A percentile compares a stretch with the other conserved stretches of the same genome.
Conservation (phyloP, 805 yeast genomes). For the Kodamaea neixiangensis region DNA sequence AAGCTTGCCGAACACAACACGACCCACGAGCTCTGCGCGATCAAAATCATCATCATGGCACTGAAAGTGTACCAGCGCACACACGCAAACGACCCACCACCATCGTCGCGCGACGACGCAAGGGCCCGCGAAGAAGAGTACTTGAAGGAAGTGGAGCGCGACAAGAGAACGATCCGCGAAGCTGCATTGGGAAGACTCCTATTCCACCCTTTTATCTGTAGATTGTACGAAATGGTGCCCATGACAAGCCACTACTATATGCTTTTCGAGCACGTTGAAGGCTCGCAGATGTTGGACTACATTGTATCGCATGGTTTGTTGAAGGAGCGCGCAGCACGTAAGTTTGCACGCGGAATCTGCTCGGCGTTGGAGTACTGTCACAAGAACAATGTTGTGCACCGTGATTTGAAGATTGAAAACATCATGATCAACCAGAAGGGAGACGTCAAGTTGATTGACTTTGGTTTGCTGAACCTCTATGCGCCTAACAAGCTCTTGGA, state of each 20-base stretch:
- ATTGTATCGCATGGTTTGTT: slow-evolving; percentile 94
- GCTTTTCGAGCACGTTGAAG: slow-evolving; percentile 95
- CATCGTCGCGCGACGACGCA: slow-evolving; percentile 57
- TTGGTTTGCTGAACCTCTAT: slow-evolving; percentile 89
- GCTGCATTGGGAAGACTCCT: slow-evolving; percentile 90
- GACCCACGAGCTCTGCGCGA: slow-evolving; percentile 84
- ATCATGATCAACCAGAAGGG: slow-evolving; percentile 93
- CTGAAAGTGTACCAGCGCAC: slow-evolving; percentile 73
- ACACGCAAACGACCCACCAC: slow-evolving; percentile 68
- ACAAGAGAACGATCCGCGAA: slow-evolving; percentile 89
- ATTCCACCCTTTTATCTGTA: slow-evolving; percentile 89
- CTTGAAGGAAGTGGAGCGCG: slow-evolving; percentile 85
- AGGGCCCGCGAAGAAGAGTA: slow-evolving; percentile 65
- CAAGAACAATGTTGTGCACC: slow-evolving; percentile 90
- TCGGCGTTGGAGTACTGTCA: slow-evolving; percentile 94
- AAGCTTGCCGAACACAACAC: slow-evolving; percentile 85
- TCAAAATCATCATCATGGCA: slow-evolving; percentile 91
- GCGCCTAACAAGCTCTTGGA: slow-evolving; percentile 70
- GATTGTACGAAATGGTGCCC: slow-evolving; percentile 89
- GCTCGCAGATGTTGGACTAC: slow-evolving; percentile 96
- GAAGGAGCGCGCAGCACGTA: slow-evolving; percentile 91
- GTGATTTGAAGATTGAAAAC: slow-evolving; percentile 95
- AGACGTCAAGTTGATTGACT: slow-evolving; percentile 93
- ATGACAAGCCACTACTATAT: slow-evolving; percentile 97
- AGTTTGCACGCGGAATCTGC: slow-evolving; percentile 92